Evolutionary conservation across 2,329 filamentous ascomycete species (phyloP).

Genomic region (Diplocarpon mali): DNA sequence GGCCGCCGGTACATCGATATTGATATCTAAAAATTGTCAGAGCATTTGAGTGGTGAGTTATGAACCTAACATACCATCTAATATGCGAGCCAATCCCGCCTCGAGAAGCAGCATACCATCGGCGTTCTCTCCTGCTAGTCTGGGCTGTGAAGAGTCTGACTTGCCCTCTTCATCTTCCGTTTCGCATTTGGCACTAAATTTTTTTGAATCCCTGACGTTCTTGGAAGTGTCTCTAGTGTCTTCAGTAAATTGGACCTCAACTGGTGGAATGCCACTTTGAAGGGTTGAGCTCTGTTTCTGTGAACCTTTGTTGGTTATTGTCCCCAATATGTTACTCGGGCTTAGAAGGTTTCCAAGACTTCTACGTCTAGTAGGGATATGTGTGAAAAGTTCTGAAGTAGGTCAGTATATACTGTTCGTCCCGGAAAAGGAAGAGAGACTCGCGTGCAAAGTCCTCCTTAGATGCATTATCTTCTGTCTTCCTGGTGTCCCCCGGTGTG

Average conservation of each 20-base stretch:
- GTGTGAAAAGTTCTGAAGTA: constrained; percentile 1
- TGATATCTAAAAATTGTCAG: neutral
- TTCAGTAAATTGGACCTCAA: too few relatives aligned
- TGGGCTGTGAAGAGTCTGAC: neutral
- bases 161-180: neutral
- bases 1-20: neutral
- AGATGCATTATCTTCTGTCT: neutral
- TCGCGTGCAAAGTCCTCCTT: neutral
- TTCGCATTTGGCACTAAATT: neutral
- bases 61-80: neutral
- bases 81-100: constrained; percentile 2
- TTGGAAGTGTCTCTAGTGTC: neutral
- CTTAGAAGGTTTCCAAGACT: constrained; percentile 13
- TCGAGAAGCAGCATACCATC: constrained; percentile 4
- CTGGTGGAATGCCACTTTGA: neutral
- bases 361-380: constrained; percentile 12
- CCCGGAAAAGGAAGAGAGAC: neutral
- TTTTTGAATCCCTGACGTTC: too few relatives aligned
- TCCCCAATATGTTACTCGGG: constrained; percentile 15
- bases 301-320: constrained; percentile 13
- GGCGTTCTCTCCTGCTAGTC: neutral
- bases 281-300: constrained; percentile 3
- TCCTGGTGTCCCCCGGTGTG: neutral
- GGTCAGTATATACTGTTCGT: neutral
- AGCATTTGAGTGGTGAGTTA: neutral